phyloP scores from a whole-genome alignment of 306 rosid genomes.

The Sophora flavescens region DNA sequence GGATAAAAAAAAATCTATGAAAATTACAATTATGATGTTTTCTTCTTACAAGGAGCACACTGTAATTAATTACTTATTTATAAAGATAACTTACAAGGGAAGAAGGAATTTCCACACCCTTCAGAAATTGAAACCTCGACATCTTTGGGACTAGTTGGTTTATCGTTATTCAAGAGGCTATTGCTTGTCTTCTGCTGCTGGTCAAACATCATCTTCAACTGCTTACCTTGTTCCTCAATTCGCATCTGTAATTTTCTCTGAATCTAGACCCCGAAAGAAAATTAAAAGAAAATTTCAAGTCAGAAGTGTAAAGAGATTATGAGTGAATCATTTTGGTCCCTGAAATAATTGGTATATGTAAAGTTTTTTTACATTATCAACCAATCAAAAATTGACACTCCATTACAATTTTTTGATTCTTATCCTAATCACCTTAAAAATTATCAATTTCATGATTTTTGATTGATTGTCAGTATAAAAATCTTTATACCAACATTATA shows the following conservation, averaged over 20 bases:
- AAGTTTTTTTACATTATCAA: too few species aligned
- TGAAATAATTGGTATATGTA: too few species aligned
- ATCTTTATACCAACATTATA: too few species aligned
- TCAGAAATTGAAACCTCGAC: constrained; percentile 50
- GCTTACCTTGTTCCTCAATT: constrained; percentile 71
- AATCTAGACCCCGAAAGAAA: constrained; percentile 46
- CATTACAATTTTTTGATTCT: too few species aligned
- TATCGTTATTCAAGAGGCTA: constrained; percentile 37
- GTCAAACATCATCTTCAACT: constrained; percentile 67
- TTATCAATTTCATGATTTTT: too few species aligned
- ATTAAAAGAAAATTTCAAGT: constrained; percentile 1
- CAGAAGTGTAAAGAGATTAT: background rate
- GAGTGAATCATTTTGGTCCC: too few species aligned
- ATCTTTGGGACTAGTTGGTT: constrained; percentile 43
- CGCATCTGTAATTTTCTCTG: constrained; percentile 59
- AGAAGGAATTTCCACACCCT: constrained; percentile 43
- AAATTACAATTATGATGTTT: constrained; percentile 18
- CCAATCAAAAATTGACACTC: too few species aligned
- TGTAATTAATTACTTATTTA: constrained; percentile 26
- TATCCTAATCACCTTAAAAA: too few species aligned
- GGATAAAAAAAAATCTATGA: background rate
- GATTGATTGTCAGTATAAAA: too few species aligned
- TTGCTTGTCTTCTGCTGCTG: constrained; percentile 57
- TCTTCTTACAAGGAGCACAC: constrained; percentile 8
- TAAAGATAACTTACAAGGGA: constrained; percentile 52